phyloP scores from a whole-genome alignment of 2,329 filamentous ascomycete species.

The Polytolypa hystricis region DNA sequence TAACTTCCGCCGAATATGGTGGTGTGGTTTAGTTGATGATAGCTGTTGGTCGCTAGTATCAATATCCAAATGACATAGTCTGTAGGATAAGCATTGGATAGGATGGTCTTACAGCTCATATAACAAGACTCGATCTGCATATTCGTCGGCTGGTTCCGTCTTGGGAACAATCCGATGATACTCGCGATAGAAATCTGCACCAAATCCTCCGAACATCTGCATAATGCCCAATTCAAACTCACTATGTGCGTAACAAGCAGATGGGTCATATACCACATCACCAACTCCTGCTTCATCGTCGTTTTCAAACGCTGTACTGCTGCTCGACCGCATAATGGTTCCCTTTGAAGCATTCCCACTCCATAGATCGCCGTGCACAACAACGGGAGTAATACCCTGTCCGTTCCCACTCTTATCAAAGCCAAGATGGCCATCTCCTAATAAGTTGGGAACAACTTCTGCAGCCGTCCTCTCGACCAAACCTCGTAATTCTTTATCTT shows the following conservation, averaged over 20 bases:
- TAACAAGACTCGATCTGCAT: constrained; percentile 66
- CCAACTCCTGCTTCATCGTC: constrained; percentile 42
- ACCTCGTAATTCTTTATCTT: constrained; percentile 49
- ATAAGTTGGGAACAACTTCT: constrained; percentile 61
- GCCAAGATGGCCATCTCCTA: constrained; percentile 57
- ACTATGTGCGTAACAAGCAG: constrained; percentile 69
- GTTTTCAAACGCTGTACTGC: constrained; percentile 19
- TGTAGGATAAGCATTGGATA: not conserved
- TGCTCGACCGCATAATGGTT: too few relatives aligned
- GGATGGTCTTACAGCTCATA: constrained; percentile 62
- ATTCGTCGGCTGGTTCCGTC: constrained; percentile 70
- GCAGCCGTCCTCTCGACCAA: constrained; percentile 55
- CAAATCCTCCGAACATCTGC: constrained; percentile 92
- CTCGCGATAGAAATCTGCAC: constrained; percentile 57
- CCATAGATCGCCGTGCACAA: constrained; percentile 91
- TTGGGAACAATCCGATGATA: constrained; percentile 67
- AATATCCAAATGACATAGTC: not conserved
- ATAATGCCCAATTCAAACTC: constrained; percentile 93
- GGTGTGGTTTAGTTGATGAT: constrained; percentile 85
- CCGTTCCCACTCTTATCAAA: constrained; percentile 31
- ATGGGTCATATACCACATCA: constrained; percentile 73
- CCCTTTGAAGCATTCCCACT: constrained; percentile 68
- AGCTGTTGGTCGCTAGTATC: constrained; percentile 24
- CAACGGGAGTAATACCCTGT: constrained; percentile 57
- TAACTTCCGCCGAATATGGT: constrained; percentile 77